phyloP scores from a whole-genome alignment of 805 yeast species.

The Torulaspora microellipsoides region DNA sequence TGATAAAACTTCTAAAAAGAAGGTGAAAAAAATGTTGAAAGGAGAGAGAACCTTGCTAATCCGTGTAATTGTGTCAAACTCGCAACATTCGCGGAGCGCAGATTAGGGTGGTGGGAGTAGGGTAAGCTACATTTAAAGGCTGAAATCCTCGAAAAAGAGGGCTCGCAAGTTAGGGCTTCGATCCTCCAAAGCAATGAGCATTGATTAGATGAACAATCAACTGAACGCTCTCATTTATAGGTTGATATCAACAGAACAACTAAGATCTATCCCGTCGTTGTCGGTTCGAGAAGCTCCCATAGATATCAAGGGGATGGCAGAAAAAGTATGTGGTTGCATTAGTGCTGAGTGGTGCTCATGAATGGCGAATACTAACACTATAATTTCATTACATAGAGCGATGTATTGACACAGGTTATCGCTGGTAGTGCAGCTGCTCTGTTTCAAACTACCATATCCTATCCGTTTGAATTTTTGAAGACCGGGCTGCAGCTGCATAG shows the following conservation, averaged over 20 bases:
- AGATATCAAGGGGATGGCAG: conserved; percentile 1
- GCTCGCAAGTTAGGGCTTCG: too few relatives aligned
- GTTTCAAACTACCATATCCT: conserved; percentile 56
- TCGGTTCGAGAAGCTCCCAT: too few relatives aligned
- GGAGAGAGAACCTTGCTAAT: background rate
- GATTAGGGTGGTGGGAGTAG: too few relatives aligned
- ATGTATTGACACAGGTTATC: conserved; percentile 14
- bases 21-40: too few relatives aligned
- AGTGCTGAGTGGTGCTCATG: background rate
- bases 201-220: too few relatives aligned
- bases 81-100: background rate
- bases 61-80: background rate
- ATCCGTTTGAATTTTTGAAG: conserved; percentile 69
- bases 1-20: too few relatives aligned
- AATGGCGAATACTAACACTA: conserved; percentile 5
- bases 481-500: conserved; percentile 59
- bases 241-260: too few relatives aligned
- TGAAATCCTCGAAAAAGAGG: too few relatives aligned
- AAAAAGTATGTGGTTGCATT: conserved; percentile 8
- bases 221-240: too few relatives aligned
- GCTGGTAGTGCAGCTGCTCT: conserved; percentile 53
- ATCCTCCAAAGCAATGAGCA: too few relatives aligned
- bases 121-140: too few relatives aligned
- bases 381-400: conserved; percentile 2
- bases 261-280: too few relatives aligned